These are phyloP conservation scores for Cicer chorassanicum DNA, from an alignment of 306 rosid species.

Conservation along the genomic window DNA sequence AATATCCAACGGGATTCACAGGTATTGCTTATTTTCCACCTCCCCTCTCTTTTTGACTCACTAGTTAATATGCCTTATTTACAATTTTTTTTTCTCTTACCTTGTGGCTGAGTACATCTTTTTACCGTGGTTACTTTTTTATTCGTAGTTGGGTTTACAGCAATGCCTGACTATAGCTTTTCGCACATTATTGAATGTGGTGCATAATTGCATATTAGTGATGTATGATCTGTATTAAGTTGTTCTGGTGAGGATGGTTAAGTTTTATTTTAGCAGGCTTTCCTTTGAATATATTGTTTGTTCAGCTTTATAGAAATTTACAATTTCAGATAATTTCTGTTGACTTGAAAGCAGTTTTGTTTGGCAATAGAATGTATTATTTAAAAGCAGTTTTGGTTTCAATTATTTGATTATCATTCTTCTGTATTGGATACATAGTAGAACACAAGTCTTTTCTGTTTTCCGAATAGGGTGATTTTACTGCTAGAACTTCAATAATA, in stretches of 20 bases:
- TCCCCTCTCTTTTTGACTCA: background rate
- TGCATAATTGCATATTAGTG: slow-evolving; percentile 11
- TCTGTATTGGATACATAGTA: background rate
- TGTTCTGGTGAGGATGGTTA: slow-evolving; percentile 22
- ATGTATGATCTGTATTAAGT: slow-evolving; percentile 34
- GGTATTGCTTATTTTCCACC: slow-evolving; percentile 53
- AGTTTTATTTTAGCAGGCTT: slow-evolving; percentile 25
- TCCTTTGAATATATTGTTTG: slow-evolving; percentile 11
- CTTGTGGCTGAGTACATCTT: background rate
- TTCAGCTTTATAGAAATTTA: background rate
- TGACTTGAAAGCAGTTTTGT: background rate
- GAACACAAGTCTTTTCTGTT: background rate
- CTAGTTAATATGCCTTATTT: slow-evolving; percentile 9
- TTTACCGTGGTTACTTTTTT: background rate
- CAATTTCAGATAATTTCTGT: slow-evolving; percentile 10
- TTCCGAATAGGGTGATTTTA: background rate
- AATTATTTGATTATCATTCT: background rate
- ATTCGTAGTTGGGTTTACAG: background rate
- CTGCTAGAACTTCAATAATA: background rate
- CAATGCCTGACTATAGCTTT: background rate
- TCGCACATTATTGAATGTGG: slow-evolving; percentile 14
- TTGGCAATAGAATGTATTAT: background rate
- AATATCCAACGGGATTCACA: slow-evolving; percentile 96
- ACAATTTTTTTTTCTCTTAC: slow-evolving; percentile 2
- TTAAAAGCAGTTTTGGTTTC: background rate